Evolutionary conservation across 1,284 basidiomycete species (phyloP), one percentile per base, ranked within the genome.

Genomic region (Cutaneotrichosporon spelunceum): DNA sequence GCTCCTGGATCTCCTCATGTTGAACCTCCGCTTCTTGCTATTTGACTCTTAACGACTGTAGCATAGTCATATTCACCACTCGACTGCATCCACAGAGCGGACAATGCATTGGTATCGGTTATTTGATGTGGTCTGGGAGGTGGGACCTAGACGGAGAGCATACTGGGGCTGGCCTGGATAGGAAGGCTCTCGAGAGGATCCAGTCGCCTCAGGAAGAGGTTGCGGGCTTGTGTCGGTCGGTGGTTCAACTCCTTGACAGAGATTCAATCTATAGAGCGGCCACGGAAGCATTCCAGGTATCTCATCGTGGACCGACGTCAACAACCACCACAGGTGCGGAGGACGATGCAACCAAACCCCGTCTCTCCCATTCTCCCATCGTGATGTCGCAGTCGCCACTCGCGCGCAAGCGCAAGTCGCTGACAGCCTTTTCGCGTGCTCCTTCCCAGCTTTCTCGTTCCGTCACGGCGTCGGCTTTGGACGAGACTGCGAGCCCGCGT

Each of bases 311-410:
- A 26, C 47, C 24, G 14, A 23, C 47, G 24, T 48, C 47, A n/a
- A 45, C 44, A 45, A 39, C 44, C n/a, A n/a, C n/a, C n/a, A n/a
- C n/a, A n/a, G n/a, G 23, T 45, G 44, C 23, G 21, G 23, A 23
- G 14, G 4, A 14, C 36, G 16, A 14, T 39, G 21, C 47, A 26
- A 16, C 47, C 47, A 48, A 16, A 16, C 5, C 47, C 26, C 27
- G 24, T 24, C 47, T 16, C 21, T 33, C 36, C 36, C 36, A 39
- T 14, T 39, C 36, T 39, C 36, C 16, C 36, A 39, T 30, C 52
- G 34, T 21, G 27, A 53, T 77, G 75, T 77, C 75, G 13, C 74
- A 76, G 63, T 76, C 74, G n/a, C 74, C 73, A 1, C 65, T 77
- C 1, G 72, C 73, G 26, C 66, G 56, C 30, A 68, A 71, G n/a